These are phyloP conservation scores for Amorphotheca resinae DNA, from an alignment of 495 filamentous ascomycete genomes.

Conservation along the genomic window DNA sequence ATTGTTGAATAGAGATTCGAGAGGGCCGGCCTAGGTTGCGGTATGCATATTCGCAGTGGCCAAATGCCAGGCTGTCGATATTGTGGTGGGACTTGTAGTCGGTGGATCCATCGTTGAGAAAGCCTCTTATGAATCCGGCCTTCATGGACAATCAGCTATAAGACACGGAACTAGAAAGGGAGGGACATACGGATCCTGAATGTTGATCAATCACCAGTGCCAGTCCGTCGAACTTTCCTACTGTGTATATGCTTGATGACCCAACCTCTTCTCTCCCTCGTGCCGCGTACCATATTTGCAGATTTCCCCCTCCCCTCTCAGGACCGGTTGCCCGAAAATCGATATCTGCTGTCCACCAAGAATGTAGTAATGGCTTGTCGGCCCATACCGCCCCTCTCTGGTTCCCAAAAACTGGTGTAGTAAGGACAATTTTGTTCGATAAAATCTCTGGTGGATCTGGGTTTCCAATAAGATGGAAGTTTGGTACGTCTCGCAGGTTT, in stretches of 20 bases:
- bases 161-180: slow-evolving; percentile 6
- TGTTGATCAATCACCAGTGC: slow-evolving; percentile 80
- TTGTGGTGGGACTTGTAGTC: slow-evolving; percentile 69
- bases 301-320: slow-evolving; percentile 75
- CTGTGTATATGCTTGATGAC: slow-evolving; percentile 68
- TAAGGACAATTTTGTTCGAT: slow-evolving; percentile 85
- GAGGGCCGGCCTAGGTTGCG: slow-evolving; percentile 81
- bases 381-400: slow-evolving; percentile 74
- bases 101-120: slow-evolving; percentile 80
- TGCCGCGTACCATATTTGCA: slow-evolving; percentile 86
- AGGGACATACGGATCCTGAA: slow-evolving; percentile 48
- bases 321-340: slow-evolving; percentile 80
- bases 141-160: slow-evolving; percentile 17
- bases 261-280: slow-evolving; percentile 53
- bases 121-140: slow-evolving; percentile 75
- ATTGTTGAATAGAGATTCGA: slow-evolving; percentile 59
- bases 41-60: slow-evolving; percentile 83
- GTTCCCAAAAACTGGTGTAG: slow-evolving; percentile 79
- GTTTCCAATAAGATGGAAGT: slow-evolving; percentile 47
- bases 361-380: slow-evolving; percentile 42
- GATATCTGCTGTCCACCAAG: slow-evolving; percentile 69
- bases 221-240: slow-evolving; percentile 73
- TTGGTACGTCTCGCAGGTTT: slow-evolving; percentile 12
- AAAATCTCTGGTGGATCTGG: slow-evolving; percentile 61
- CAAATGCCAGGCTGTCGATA: slow-evolving; percentile 81